These are phyloP conservation scores for Omphalea diandra DNA, from an alignment of 441 rosid genomes.

Conservation along the genomic window DNA sequence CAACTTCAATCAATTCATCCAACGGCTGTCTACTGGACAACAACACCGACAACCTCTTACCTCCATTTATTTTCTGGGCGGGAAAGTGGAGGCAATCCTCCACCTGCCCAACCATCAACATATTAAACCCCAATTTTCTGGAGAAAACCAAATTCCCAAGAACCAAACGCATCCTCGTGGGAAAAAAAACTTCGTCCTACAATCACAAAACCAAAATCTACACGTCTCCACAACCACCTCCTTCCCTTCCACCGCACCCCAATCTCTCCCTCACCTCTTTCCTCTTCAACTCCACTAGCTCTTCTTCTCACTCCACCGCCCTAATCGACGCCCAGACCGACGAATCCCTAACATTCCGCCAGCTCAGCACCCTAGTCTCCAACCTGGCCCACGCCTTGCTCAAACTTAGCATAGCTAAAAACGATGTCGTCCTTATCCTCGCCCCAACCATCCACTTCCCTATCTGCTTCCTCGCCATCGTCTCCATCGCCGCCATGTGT, in stretches of 20 bases:
- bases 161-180: constrained; percentile 11
- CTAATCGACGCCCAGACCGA: constrained; percentile 60
- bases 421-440: constrained; percentile 61
- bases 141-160: not conserved
- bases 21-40: too few species aligned
- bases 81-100: not conserved
- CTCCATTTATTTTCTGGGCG: not conserved
- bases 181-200: constrained; percentile 28
- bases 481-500: constrained; percentile 58
- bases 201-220: constrained; percentile 30
- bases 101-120: not conserved
- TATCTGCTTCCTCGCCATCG: constrained; percentile 62
- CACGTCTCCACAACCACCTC: constrained; percentile 56
- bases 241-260: constrained; percentile 51
- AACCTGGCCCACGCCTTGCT: constrained; percentile 56
- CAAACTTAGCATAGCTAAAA: constrained; percentile 51
- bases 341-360: constrained; percentile 49
- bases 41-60: too few species aligned
- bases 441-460: constrained; percentile 73
- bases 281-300: constrained; percentile 51
- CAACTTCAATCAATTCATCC: too few species aligned
- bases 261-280: constrained; percentile 59
- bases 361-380: constrained; percentile 49
- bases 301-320: constrained; percentile 50
- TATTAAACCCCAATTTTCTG: not conserved